Conservation (phyloP, 495 filamentous ascomycete genomes). For the Xylaria flabelliformis region DNA sequence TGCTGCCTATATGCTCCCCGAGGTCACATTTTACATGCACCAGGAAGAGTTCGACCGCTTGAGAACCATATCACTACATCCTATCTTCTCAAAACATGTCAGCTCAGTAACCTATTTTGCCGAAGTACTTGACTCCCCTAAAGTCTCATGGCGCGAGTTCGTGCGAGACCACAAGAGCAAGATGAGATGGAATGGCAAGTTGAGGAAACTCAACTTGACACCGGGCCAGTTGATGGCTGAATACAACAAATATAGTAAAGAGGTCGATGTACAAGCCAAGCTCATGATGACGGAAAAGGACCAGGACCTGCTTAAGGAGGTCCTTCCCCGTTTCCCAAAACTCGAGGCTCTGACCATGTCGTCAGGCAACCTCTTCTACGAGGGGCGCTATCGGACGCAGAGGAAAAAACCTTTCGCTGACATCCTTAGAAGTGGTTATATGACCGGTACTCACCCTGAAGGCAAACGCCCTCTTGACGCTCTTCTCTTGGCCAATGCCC, state of each 20-base stretch:
- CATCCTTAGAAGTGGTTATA: not conserved
- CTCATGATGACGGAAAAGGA: not conserved
- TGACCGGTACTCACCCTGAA: conserved; percentile 7
- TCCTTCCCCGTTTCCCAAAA: conserved; percentile 20
- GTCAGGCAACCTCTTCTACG: conserved; percentile 7
- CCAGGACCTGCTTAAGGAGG: conserved; percentile 2
- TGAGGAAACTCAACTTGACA: conserved; percentile 11
- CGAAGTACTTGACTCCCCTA: not conserved
- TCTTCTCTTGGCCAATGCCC: conserved; percentile 16
- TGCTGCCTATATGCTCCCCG: conserved; percentile 25
- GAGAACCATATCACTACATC: conserved; percentile 16
- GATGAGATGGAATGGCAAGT: conserved; percentile 14
- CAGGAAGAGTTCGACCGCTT: conserved; percentile 12
- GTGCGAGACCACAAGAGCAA: not conserved
- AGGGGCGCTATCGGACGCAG: not conserved
- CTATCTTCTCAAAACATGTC: conserved; percentile 27
- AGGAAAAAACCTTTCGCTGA: conserved; percentile 9
- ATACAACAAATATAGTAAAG: conserved; percentile 14
- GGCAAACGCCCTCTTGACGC: conserved; percentile 22
- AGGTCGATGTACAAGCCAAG: not conserved
- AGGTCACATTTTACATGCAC: conserved; percentile 21
- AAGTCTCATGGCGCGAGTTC: conserved; percentile 17
- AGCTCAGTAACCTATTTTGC: conserved; percentile 26
- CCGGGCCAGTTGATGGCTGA: conserved; percentile 6
- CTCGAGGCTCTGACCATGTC: conserved; percentile 15